phyloP scores from a whole-genome alignment of 2,329 filamentous ascomycete genomes.

The Neopestalotiopsis rosae region DNA sequence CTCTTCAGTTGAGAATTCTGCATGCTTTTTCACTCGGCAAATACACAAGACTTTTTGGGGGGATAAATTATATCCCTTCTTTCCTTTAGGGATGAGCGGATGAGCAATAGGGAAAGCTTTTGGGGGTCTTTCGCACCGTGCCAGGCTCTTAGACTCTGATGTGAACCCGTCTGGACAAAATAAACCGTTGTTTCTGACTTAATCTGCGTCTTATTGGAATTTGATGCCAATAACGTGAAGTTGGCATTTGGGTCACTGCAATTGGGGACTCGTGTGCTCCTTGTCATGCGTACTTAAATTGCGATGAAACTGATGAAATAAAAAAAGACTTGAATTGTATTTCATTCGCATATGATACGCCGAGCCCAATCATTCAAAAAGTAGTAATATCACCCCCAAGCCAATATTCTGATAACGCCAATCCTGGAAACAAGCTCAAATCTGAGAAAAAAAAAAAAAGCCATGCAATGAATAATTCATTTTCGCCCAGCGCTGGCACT shows the following conservation, averaged over 20 bases:
- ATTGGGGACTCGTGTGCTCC: neutral
- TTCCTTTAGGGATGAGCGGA: slow-evolving; percentile 30
- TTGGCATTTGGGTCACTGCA: neutral
- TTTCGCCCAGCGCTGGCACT: slow-evolving; percentile 14
- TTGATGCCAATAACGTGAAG: neutral
- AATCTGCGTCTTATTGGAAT: neutral
- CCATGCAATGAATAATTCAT: neutral
- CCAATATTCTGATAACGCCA: neutral
- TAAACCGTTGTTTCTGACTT: slow-evolving; percentile 43
- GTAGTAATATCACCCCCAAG: neutral
- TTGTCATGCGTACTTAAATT: neutral
- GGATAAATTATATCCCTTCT: slow-evolving; percentile 31
- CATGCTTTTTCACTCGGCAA: slow-evolving; percentile 59
- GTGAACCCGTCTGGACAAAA: slow-evolving; percentile 60
- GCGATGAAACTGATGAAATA: neutral
- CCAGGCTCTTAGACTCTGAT: slow-evolving; percentile 62
- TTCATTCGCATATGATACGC: neutral
- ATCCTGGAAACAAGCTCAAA: neutral
- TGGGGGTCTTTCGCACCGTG: slow-evolving; percentile 48
- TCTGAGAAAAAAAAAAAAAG: neutral
- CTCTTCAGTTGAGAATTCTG: slow-evolving; percentile 45
- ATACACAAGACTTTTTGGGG: slow-evolving; percentile 45
- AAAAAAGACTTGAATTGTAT: neutral
- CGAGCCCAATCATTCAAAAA: neutral
- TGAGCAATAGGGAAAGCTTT: slow-evolving; percentile 49